phyloP scores from a whole-genome alignment of 805 yeast species.

The Starmerella khaoyaiensis region DNA sequence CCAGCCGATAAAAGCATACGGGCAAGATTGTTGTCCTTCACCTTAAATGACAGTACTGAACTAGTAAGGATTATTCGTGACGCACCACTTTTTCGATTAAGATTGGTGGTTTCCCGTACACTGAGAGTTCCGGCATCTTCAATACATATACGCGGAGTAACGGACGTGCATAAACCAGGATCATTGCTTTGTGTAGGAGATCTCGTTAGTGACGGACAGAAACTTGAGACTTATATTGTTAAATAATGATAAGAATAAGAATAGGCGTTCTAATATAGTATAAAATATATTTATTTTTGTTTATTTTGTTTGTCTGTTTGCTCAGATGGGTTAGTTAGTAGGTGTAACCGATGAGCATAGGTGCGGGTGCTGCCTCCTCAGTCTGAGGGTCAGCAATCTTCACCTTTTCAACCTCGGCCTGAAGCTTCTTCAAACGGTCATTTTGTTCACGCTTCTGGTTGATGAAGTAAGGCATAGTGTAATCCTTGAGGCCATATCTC shows the following conservation, averaged over 20 bases:
- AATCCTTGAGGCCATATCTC: slow-evolving; percentile 74
- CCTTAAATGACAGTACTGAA: slow-evolving; percentile 10
- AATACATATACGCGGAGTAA: slow-evolving; percentile 1
- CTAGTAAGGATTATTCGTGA: slow-evolving; percentile 22
- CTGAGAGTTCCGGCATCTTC: no score
- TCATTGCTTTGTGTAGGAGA: no score
- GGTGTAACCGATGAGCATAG: slow-evolving; percentile 43
- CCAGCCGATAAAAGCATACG: slow-evolving; percentile 10
- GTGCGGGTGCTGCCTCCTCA: slow-evolving; percentile 49
- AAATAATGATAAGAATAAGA: no score
- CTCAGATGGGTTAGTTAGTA: slow-evolving; percentile 10
- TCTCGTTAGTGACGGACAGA: slow-evolving; percentile 3
- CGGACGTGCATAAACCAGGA: background rate
- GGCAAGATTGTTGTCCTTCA: slow-evolving; percentile 18
- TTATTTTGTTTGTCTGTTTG: background rate
- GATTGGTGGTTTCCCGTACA: slow-evolving; percentile 7
- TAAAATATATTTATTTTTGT: background rate
- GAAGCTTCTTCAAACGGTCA: slow-evolving; percentile 48
- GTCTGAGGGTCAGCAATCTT: slow-evolving; percentile 36
- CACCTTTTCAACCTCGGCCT: slow-evolving; percentile 58
- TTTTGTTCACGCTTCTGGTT: slow-evolving; percentile 72
- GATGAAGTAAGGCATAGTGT: slow-evolving; percentile 83
- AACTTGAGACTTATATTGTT: background rate
- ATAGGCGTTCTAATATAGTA: no score
- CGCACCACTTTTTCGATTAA: slow-evolving; percentile 30